phyloP scores from a whole-genome alignment of 2,329 filamentous ascomycete species.

The Neofusicoccum cordaticola region DNA sequence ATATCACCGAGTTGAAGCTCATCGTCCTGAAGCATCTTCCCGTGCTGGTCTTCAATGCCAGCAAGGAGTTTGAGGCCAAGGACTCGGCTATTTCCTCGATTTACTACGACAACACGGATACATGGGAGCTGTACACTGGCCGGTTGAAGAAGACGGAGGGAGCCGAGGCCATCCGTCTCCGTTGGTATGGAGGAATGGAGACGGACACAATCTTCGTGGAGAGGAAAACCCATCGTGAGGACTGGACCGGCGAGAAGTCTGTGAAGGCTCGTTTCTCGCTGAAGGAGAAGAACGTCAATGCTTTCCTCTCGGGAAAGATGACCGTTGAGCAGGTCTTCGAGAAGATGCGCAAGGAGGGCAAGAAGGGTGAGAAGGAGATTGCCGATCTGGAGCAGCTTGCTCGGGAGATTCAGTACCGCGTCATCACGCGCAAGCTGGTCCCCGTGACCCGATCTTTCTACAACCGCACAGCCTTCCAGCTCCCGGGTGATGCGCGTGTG shows the following conservation, averaged over 20 bases:
- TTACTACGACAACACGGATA: slow-evolving; percentile 94
- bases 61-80: slow-evolving; percentile 88
- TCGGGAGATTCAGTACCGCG: slow-evolving; percentile 88
- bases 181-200: slow-evolving; percentile 98
- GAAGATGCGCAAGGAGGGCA: slow-evolving; percentile 91
- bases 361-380: slow-evolving; percentile 89
- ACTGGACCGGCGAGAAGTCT: slow-evolving; percentile 98
- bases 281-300: slow-evolving; percentile 97
- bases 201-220: slow-evolving; percentile 95
- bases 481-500: slow-evolving; percentile 92
- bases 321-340: slow-evolving; percentile 89
- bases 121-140: slow-evolving; percentile 90
- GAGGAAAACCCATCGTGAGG: slow-evolving; percentile 95
- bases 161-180: slow-evolving; percentile 89
- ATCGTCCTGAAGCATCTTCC: slow-evolving; percentile 97
- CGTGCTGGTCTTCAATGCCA: slow-evolving; percentile 94
- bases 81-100: slow-evolving; percentile 97
- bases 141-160: slow-evolving; percentile 97
- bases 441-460: slow-evolving; percentile 96
- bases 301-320: slow-evolving; percentile 79
- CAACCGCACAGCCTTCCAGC: slow-evolving; percentile 95
- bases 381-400: slow-evolving; percentile 87
- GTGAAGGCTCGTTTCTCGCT: slow-evolving; percentile 94
- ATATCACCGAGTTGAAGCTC: slow-evolving; percentile 96
- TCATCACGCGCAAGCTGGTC: slow-evolving; percentile 79